Evolutionary conservation across 257 asterid genomes (phyloP), one percentile per base, ranked within the genome.

Genomic region (Nyctanthes arbortristis): DNA sequence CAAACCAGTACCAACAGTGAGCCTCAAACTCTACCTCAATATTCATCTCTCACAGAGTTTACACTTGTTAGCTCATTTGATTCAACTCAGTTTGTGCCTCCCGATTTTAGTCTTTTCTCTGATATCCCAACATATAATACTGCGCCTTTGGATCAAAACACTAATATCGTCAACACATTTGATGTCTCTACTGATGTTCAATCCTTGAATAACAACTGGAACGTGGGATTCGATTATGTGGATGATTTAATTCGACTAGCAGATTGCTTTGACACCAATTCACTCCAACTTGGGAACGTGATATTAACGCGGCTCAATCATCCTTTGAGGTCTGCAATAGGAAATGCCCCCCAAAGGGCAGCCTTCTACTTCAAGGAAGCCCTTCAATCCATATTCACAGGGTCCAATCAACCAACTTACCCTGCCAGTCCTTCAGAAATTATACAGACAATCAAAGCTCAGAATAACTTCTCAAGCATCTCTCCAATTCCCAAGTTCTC

Each of bases 301-400:
- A 85, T 94, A 72, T 72, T 91, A 65, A 88, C 92, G 33, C 92
- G 95, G 72, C 95, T 94, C 80, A 91, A 94, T 73, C 96, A 93
- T 16, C 80, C 85, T 14, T 83, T 94, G 16, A 73, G 81, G 2
- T 84, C 89, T 0, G 83, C 99, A 0, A 61, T 79, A 0, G 97
- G 97, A 2, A 89, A 88, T 29, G 88, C 97, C 0, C 86, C 89
- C 7, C 96, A 86, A 73, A 67, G 99, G 77, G 92, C 95, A 4
- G 95, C 97, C 52, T 94, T 88, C 76, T 94, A 91, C 74, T 89
- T 94, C 95, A 94, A 94, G 83, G 95, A 91, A 82, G 97, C 99
- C 24, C 85, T 91, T 0, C 96, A 91, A 58, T 79, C 90, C 14
- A 73, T 89, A 11, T 87, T 89, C 84, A 84, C 93, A 2, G 90